Evolutionary conservation across 2,329 filamentous ascomycete genomes (phyloP).

Genomic region (Escovopsis weberi): DNA sequence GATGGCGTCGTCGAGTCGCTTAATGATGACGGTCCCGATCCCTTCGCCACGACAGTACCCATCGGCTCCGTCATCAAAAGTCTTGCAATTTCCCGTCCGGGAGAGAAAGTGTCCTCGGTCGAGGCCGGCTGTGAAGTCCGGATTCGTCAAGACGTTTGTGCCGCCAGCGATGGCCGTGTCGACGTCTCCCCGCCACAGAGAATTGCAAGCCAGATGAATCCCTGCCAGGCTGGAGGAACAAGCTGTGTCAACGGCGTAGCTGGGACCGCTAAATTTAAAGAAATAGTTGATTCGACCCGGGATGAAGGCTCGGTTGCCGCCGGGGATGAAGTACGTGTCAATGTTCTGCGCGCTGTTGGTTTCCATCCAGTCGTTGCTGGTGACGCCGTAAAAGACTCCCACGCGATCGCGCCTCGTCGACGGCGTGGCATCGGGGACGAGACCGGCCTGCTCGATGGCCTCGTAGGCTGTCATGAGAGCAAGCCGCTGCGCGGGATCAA

Average conservation of each 20-base stretch:
- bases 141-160: conserved; percentile 65
- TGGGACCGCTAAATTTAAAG: conserved; percentile 63
- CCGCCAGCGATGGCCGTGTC: conserved; percentile 73
- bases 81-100: conserved; percentile 41
- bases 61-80: conserved; percentile 67
- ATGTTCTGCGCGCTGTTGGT: conserved; percentile 57
- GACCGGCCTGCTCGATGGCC: conserved; percentile 45
- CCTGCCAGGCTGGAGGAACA: conserved; percentile 63
- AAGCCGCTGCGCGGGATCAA: conserved; percentile 62
- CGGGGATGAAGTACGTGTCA: conserved; percentile 40
- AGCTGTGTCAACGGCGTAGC: conserved; percentile 59
- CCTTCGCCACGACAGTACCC: conserved; percentile 73
- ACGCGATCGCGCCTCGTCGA: conserved; percentile 44
- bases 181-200: conserved; percentile 52
- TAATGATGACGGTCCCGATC: conserved; percentile 60
- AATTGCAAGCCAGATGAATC: conserved; percentile 31
- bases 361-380: conserved; percentile 68
- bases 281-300: conserved; percentile 60
- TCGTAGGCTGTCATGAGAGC: conserved; percentile 65
- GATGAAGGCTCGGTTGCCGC: conserved; percentile 34
- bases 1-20: conserved; percentile 64
- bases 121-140: conserved; percentile 64
- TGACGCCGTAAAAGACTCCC: conserved; percentile 63
- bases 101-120: conserved; percentile 67
- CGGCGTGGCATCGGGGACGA: conserved; percentile 5